Conservation (phyloP, 768 basidiomycete genomes). For the Tricholoma saponaceum region DNA sequence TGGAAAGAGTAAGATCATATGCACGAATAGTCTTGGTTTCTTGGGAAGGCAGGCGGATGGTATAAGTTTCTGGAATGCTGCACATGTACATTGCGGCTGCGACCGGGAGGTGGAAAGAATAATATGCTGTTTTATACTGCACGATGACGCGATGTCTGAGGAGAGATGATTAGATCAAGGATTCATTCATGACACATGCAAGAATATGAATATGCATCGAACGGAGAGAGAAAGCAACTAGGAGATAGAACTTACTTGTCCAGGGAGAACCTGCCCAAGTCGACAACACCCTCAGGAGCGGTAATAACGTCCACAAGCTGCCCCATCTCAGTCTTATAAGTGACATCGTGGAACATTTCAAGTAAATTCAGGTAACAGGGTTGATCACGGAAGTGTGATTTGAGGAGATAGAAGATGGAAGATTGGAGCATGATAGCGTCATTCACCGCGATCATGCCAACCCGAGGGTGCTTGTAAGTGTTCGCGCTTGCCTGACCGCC, state of each 20-base stretch:
- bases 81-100: constrained; percentile 88
- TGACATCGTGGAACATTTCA: constrained; percentile 87
- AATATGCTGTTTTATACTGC: constrained; percentile 95
- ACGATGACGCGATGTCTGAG: constrained; percentile 87
- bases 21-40: constrained; percentile 36
- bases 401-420: constrained; percentile 89
- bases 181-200: not conserved
- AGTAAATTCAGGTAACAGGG: constrained; percentile 85
- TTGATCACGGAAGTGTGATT: constrained; percentile 77
- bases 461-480: constrained; percentile 30
- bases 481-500: not conserved
- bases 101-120: constrained; percentile 98
- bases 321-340: constrained; percentile 93
- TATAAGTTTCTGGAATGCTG: constrained; percentile 52
- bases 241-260: constrained; percentile 49
- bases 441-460: constrained; percentile 90
- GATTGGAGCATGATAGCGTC: constrained; percentile 95
- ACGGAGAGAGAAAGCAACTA: not conserved
- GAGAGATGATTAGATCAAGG: not conserved
- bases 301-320: constrained; percentile 96
- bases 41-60: constrained; percentile 16
- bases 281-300: constrained; percentile 86
- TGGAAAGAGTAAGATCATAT: constrained; percentile 71
- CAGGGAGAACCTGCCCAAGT: constrained; percentile 84
- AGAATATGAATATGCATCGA: too few species aligned